Percentiles rank a stretch among this genome's conserved stretches.
Evolutionary conservation across 257 asterid genomes (phyloP).

Genomic region (Gentiana dahurica): DNA sequence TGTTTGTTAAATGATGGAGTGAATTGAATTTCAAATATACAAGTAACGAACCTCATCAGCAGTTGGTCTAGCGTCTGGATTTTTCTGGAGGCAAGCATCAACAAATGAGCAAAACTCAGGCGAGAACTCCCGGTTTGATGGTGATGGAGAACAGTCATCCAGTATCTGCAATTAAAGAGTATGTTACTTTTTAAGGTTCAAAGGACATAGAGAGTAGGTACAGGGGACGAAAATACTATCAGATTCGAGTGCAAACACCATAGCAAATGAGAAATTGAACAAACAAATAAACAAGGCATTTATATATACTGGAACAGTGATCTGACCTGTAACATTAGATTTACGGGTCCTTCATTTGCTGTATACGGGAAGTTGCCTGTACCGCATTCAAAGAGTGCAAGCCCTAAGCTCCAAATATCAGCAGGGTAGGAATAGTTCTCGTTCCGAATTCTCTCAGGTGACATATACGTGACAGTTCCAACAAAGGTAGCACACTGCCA

Average conservation of each 20-base stretch:
- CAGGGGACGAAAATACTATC: conserved; percentile 4
- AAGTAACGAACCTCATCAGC: conserved; percentile 79
- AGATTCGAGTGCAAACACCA: not conserved
- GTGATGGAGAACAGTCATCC: conserved; percentile 97
- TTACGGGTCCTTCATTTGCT: conserved; percentile 96
- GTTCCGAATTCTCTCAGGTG: conserved; percentile 94
- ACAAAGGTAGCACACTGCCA: conserved; percentile 95
- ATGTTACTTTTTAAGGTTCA: no score
- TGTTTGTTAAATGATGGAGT: no score
- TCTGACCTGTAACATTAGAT: conserved; percentile 94
- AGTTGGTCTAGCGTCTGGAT: conserved; percentile 74
- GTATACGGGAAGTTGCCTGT: conserved; percentile 94
- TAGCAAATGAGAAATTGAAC: not conserved
- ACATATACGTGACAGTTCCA: conserved; percentile 98
- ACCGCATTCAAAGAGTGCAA: conserved; percentile 96
- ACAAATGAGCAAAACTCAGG: conserved; percentile 81
- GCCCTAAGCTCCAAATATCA: conserved; percentile 99
- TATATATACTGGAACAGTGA: not conserved
- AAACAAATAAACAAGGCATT: not conserved
- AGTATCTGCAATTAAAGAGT: conserved; percentile 40
- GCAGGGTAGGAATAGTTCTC: conserved; percentile 96
- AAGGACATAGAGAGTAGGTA: no score
- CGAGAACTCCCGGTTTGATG: conserved; percentile 49
- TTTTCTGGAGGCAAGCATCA: conserved; percentile 83
- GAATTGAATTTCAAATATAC: no score